phyloP scores from a whole-genome alignment of 140 eudicot genomes.

The Erigeron philadelphicus region DNA sequence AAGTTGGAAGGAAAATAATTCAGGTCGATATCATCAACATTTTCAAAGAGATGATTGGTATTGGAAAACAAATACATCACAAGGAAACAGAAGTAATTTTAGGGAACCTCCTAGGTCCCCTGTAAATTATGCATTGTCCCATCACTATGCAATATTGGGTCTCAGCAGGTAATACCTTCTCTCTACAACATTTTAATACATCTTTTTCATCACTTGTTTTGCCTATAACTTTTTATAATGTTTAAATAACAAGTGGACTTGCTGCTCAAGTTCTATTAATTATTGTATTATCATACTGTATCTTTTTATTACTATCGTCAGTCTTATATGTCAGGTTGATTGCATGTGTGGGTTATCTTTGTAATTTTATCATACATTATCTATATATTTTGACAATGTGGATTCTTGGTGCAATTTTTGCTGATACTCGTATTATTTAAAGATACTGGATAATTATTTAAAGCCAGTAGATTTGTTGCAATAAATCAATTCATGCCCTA shows the following conservation, averaged over 20 bases:
- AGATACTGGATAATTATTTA: too few relatives aligned
- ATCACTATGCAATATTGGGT: conserved; percentile 86
- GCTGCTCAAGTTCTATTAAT: too few relatives aligned
- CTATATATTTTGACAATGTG: too few relatives aligned
- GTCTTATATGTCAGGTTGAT: too few relatives aligned
- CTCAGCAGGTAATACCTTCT: conserved; percentile 60
- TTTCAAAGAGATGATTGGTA: conserved; percentile 95
- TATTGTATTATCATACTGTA: too few relatives aligned
- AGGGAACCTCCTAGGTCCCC: conserved; percentile 47
- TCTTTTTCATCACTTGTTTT: not conserved
- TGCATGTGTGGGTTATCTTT: too few relatives aligned
- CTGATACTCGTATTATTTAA: too few relatives aligned
- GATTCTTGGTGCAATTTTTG: too few relatives aligned
- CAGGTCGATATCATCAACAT: conserved; percentile 69
- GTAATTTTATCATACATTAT: too few relatives aligned
- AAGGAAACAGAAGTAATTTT: conserved; percentile 41
- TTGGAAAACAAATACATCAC: conserved; percentile 64
- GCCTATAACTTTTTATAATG: not conserved
- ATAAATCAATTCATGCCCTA: too few relatives aligned
- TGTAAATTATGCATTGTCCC: conserved; percentile 57
- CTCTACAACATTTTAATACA: not conserved
- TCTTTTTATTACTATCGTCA: too few relatives aligned
- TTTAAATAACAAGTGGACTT: not conserved
- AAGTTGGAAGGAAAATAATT: conserved; percentile 72
- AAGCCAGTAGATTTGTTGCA: too few relatives aligned